phyloP scores from a whole-genome alignment of 2,329 filamentous ascomycete genomes.

The Lasiodiplodia sp. region DNA sequence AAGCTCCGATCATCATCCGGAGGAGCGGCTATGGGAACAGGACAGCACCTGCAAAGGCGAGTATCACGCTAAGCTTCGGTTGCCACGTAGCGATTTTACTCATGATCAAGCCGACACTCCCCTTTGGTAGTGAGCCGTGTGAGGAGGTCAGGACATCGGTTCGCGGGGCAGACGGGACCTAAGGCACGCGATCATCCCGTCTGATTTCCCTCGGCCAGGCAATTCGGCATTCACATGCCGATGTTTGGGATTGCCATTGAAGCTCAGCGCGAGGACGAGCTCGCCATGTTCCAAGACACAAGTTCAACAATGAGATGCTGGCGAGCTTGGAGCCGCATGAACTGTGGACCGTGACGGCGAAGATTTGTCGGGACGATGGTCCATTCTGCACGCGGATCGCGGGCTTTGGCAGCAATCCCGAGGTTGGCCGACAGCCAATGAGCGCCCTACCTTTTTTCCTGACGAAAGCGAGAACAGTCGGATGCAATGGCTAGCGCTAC shows the following conservation, averaged over 20 bases:
- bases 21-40: not conserved
- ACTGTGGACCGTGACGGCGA: not conserved
- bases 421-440: constrained; percentile 30
- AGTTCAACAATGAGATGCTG: not conserved
- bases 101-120: not conserved
- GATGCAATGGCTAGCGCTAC: constrained; percentile 24
- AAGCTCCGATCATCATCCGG: not conserved
- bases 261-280: not conserved
- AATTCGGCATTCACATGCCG: constrained; percentile 21
- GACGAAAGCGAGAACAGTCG: constrained; percentile 23
- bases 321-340: not conserved
- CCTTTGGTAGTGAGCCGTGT: not conserved
- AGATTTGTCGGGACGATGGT: constrained; percentile 25
- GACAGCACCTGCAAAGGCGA: not conserved
- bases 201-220: constrained; percentile 7
- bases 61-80: not conserved
- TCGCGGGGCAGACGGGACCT: not conserved
- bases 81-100: not conserved
- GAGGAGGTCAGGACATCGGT: not conserved
- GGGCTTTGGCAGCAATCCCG: constrained; percentile 20
- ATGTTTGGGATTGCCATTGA: not conserved
- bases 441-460: constrained; percentile 27
- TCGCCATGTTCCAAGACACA: not conserved
- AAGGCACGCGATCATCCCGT: constrained; percentile 3
- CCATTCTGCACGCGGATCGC: constrained; percentile 28